These are phyloP conservation scores for Phytophthora uliginosa DNA, from an alignment of 352 stramenopile species.

Conservation along the genomic window DNA sequence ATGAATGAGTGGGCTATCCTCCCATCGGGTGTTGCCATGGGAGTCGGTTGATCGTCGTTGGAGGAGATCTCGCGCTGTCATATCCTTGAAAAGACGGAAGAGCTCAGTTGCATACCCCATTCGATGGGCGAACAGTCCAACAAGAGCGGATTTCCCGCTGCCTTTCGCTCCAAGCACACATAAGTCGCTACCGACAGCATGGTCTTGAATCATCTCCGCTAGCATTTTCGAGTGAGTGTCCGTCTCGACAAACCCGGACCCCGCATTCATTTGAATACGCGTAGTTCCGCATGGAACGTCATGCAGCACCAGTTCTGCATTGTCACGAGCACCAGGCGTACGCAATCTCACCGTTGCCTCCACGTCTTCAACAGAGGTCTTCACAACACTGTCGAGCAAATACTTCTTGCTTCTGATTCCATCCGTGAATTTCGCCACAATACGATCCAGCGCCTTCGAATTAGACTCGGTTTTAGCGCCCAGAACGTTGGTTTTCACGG, in stretches of 20 bases:
- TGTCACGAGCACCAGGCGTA: background rate
- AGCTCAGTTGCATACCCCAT: slow-evolving; percentile 91
- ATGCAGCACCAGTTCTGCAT: slow-evolving; percentile 24
- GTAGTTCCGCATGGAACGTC: slow-evolving; percentile 58
- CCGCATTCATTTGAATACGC: slow-evolving; percentile 26
- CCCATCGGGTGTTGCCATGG: slow-evolving; percentile 93
- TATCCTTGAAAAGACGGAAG: slow-evolving; percentile 95
- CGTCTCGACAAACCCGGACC: slow-evolving; percentile 73
- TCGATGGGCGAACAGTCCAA: slow-evolving; percentile 68
- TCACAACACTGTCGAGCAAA: slow-evolving; percentile 46
- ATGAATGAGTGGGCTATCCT: slow-evolving; percentile 92
- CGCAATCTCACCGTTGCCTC: slow-evolving; percentile 38
- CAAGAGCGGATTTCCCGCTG: slow-evolving; percentile 85
- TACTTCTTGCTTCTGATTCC: slow-evolving; percentile 43
- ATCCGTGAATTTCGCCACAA: slow-evolving; percentile 59
- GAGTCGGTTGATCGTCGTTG: slow-evolving; percentile 90
- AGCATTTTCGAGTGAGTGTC: slow-evolving; percentile 58
- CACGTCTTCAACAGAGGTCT: slow-evolving; percentile 26
- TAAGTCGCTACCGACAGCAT: slow-evolving; percentile 78
- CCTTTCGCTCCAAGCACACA: slow-evolving; percentile 87
- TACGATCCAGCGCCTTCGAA: slow-evolving; percentile 60
- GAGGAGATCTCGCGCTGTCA: slow-evolving; percentile 94
- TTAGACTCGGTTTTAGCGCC: slow-evolving; percentile 52
- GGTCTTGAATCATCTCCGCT: slow-evolving; percentile 83
- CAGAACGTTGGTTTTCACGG: slow-evolving; percentile 58